Evolutionary conservation across 352 stramenopile species (phyloP).

Genomic region (Globisporangium yorkense): DNA sequence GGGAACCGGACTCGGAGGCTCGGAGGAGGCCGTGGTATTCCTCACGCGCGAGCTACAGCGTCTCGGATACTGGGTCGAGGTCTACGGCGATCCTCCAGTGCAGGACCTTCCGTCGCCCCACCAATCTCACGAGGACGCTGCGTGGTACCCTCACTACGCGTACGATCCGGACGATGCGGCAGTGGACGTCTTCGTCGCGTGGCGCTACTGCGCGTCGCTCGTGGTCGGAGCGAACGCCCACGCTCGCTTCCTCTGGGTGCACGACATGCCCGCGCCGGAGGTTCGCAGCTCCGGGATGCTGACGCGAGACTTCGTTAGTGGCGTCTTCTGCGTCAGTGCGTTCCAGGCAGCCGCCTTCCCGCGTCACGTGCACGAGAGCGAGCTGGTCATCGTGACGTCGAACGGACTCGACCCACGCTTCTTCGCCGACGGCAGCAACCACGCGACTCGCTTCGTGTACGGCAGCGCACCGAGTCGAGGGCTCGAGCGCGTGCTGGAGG

Average conservation of each 20-base stretch:
- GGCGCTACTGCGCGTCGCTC: slow-evolving; percentile 86
- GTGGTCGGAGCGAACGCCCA: slow-evolving; percentile 31
- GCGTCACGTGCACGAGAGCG: slow-evolving; percentile 26
- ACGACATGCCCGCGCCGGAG: slow-evolving; percentile 56
- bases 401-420: slow-evolving; percentile 74
- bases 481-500: slow-evolving; percentile 49
- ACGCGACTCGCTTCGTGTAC: slow-evolving; percentile 75
- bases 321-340: slow-evolving; percentile 75
- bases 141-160: slow-evolving; percentile 66
- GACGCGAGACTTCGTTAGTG: slow-evolving; percentile 28
- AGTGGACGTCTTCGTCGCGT: slow-evolving; percentile 89
- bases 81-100: slow-evolving; percentile 69
- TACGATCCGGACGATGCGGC: slow-evolving; percentile 53
- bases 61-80: slow-evolving; percentile 83
- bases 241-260: slow-evolving; percentile 73
- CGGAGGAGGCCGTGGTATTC: slow-evolving; percentile 90
- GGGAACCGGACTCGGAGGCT: slow-evolving; percentile 70
- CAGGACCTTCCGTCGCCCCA: slow-evolving; percentile 30
- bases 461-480: slow-evolving; percentile 80
- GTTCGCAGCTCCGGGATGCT: slow-evolving; percentile 33
- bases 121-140: slow-evolving; percentile 22
- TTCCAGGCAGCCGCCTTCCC: slow-evolving; percentile 72
- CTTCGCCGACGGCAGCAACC: slow-evolving; percentile 59
- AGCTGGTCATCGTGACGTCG: slow-evolving; percentile 35
- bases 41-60: slow-evolving; percentile 65